A percentile compares a stretch with the other conserved stretches of the same genome.
Conservation (phyloP, 2,329 filamentous ascomycete genomes). For the Talaromyces sp. region DNA sequence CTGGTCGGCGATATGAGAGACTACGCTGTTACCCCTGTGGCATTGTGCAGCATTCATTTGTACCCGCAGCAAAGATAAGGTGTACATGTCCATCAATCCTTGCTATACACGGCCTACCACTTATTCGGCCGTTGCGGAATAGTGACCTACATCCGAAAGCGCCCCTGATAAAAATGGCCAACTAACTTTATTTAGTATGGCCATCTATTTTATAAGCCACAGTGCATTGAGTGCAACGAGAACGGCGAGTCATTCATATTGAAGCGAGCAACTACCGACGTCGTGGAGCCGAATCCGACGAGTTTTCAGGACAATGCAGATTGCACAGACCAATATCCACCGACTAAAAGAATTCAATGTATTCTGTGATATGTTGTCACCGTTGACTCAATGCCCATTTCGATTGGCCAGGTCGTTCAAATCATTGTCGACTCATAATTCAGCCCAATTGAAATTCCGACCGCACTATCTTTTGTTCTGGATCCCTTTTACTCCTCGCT, state of each 20-base stretch:
- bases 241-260: background rate
- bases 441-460: background rate
- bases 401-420: background rate
- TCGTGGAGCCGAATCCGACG: background rate
- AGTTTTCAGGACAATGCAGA: background rate
- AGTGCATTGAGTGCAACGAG: background rate
- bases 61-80: conserved; percentile 2
- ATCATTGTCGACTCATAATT: background rate
- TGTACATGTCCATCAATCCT: background rate
- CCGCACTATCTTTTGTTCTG: background rate
- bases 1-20: background rate
- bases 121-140: background rate
- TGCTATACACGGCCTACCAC: background rate
- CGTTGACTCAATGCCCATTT: background rate
- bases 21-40: background rate
- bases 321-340: background rate
- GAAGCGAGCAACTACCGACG: background rate
- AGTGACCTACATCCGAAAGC: background rate
- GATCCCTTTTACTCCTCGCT: too few relatives aligned
- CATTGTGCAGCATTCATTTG: background rate
- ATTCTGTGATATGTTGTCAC: background rate
- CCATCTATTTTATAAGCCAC: background rate
- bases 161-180: background rate
- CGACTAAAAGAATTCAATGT: background rate
- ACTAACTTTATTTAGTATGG: background rate